phyloP scores from a whole-genome alignment of 1,284 basidiomycete species.

The Pyrrhoderma lamaoense region DNA sequence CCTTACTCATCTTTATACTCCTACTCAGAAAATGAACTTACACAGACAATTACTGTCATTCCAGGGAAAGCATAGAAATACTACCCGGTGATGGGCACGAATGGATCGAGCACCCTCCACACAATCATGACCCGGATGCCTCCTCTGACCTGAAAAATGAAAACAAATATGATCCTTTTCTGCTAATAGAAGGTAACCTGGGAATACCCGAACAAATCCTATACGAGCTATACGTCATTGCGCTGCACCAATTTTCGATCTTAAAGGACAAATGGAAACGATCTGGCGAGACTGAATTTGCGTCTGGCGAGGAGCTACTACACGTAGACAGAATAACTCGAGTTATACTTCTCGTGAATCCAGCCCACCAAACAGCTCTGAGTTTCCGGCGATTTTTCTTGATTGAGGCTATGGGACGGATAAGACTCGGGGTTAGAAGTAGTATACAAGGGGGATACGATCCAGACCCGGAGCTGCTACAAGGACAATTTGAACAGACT shows the following conservation, averaged over 20 bases:
- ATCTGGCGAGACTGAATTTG: neutral
- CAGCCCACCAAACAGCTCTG: constrained; percentile 58
- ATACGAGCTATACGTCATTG: constrained; percentile 42
- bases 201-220: constrained; percentile 55
- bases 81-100: constrained; percentile 40
- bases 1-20: neutral
- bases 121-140: too few relatives aligned
- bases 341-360: constrained; percentile 54
- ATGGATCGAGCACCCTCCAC: constrained; percentile 28
- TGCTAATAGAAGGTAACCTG: constrained; percentile 51
- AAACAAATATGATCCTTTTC: constrained; percentile 36
- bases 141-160: constrained; percentile 7
- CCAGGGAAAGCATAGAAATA: constrained; percentile 38
- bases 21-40: neutral
- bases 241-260: constrained; percentile 31
- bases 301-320: constrained; percentile 2
- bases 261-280: neutral
- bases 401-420: constrained; percentile 27
- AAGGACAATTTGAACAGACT: too few relatives aligned
- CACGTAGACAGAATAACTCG: constrained; percentile 3
- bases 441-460: too few relatives aligned
- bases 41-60: neutral
- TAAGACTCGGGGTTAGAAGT: too few relatives aligned
- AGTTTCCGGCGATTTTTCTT: constrained; percentile 43
- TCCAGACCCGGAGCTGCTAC: too few relatives aligned